Conservation (phyloP, 2,329 filamentous ascomycete genomes). For the Trichophyton verrucosum region DNA sequence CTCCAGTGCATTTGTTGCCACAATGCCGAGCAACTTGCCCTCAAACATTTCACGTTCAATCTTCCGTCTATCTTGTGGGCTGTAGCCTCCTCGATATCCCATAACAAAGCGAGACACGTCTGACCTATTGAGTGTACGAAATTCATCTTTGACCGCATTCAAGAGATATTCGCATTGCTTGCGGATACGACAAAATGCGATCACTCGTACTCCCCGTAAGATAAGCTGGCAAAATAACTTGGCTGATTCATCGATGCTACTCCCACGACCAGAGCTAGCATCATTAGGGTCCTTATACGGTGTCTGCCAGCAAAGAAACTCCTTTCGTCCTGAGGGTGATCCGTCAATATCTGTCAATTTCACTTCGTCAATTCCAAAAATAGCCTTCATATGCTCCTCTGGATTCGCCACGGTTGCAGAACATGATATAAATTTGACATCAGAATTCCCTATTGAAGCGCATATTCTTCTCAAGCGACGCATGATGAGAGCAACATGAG, state of each 20-base stretch:
- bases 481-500: conserved; percentile 93
- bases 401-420: conserved; percentile 95
- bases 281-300: conserved; percentile 84
- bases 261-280: conserved; percentile 72
- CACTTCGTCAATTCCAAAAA: conserved; percentile 81
- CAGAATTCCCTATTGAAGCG: conserved; percentile 73
- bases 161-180: conserved; percentile 81
- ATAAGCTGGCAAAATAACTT: conserved; percentile 83
- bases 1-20: conserved; percentile 86
- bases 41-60: conserved; percentile 98
- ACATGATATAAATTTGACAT: conserved; percentile 84
- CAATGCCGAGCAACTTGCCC: conserved; percentile 80
- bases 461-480: conserved; percentile 75
- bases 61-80: conserved; percentile 70
- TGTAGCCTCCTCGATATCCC: conserved; percentile 93
- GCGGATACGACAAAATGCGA: conserved; percentile 81
- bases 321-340: conserved; percentile 81
- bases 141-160: conserved; percentile 63
- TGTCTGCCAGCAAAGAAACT: conserved; percentile 96
- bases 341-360: conserved; percentile 80
- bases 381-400: conserved; percentile 75
- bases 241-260: conserved; percentile 73
- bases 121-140: conserved; percentile 56
- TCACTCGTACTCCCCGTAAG: conserved; percentile 75
- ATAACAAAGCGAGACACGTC: conserved; percentile 74